Percentiles rank a stretch among this genome's conserved stretches.
Evolutionary conservation across 2,329 filamentous ascomycete genomes (phyloP).

Genomic region (Sclerotiophoma versabilis): DNA sequence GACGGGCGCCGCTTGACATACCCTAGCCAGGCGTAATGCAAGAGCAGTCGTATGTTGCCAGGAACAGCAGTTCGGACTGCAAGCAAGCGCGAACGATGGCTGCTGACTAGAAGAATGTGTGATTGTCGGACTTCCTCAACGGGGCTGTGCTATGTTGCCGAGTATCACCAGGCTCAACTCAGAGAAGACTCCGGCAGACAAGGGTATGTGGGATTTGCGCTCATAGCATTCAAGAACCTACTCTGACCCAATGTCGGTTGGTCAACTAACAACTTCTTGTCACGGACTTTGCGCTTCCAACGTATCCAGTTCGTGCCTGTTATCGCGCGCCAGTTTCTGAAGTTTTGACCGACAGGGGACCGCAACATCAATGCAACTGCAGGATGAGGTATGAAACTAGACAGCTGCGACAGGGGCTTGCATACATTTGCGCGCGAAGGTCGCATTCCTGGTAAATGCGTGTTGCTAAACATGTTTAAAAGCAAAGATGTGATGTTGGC

Average conservation of each 20-base stretch:
- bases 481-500: neutral
- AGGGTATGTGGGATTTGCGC: neutral
- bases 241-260: neutral
- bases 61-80: neutral
- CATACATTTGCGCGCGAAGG: no score
- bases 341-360: neutral
- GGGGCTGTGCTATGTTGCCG: conserved; percentile 11
- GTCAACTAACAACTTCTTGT: neutral
- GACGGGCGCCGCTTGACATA: conserved; percentile 9
- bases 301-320: neutral
- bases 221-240: neutral
- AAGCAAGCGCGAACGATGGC: neutral
- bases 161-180: conserved; percentile 1
- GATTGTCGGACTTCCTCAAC: conserved; percentile 5
- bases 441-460: no score
- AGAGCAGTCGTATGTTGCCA: neutral
- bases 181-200: neutral
- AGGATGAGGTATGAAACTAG: no score
- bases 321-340: neutral
- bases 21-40: neutral
- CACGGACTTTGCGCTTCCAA: neutral
- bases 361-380: neutral
- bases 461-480: neutral
- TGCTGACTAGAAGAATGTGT: neutral
- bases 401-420: no score